phyloP scores from a whole-genome alignment of 768 basidiomycete species.

The Hydnomerulius pinastri region DNA sequence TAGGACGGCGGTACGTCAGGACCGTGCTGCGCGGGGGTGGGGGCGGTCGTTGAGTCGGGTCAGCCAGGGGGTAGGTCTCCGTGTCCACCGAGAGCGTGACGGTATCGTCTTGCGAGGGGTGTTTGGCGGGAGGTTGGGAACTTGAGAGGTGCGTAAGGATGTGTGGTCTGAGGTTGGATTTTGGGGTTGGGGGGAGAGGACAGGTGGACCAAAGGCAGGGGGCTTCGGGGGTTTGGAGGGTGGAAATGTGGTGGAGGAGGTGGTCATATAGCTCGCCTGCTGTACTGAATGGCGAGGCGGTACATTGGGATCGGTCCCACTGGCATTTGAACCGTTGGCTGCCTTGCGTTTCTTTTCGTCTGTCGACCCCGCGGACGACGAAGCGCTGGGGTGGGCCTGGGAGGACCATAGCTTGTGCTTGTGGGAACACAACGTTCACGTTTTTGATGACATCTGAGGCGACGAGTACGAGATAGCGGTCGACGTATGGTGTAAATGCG shows the following conservation, averaged over 20 bases:
- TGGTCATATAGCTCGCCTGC: constrained; percentile 76
- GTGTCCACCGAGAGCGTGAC: constrained; percentile 64
- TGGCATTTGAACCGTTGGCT: constrained; percentile 72
- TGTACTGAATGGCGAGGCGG: constrained; percentile 45
- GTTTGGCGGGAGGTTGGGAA: constrained; percentile 52
- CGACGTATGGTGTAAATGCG: constrained; percentile 64
- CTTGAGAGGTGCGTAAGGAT: constrained; percentile 76
- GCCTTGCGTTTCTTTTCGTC: constrained; percentile 57
- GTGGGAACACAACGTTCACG: constrained; percentile 81
- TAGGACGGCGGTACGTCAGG: constrained; percentile 60
- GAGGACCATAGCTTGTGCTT: constrained; percentile 86
- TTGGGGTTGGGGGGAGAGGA: constrained; percentile 45
- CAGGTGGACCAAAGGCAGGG: constrained; percentile 79
- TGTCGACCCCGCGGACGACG: constrained; percentile 83
- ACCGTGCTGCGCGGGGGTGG: constrained; percentile 71
- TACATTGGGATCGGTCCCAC: constrained; percentile 70
- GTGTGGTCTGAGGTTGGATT: constrained; percentile 60
- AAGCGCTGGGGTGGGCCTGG: constrained; percentile 73
- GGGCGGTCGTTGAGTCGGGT: constrained; percentile 66
- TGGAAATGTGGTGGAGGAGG: constrained; percentile 57
- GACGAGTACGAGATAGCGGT: constrained; percentile 62
- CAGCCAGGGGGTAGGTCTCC: constrained; percentile 55
- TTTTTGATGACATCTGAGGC: constrained; percentile 96
- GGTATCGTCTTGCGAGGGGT: constrained; percentile 71
- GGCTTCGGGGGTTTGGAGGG: constrained; percentile 43